Conservation (phyloP, 768 basidiomycete genomes). For the Megacollybia marginata region DNA sequence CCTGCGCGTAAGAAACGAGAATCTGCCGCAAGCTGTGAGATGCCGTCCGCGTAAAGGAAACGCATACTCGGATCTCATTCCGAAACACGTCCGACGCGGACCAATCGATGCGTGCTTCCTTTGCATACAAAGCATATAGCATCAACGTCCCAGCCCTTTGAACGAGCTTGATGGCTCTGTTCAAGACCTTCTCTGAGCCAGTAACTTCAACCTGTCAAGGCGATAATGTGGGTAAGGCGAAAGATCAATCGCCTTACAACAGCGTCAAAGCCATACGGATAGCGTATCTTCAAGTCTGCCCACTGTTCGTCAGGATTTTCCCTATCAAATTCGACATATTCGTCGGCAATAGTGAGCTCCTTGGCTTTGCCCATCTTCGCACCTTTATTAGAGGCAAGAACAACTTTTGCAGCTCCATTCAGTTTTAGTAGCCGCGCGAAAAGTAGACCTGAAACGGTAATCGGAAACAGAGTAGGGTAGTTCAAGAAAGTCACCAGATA, state of each 20-base stretch:
- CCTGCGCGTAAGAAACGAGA: slow-evolving; percentile 51
- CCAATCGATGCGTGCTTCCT: background rate
- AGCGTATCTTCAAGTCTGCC: slow-evolving; percentile 30
- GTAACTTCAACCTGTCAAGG: slow-evolving; percentile 27
- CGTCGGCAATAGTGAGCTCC: slow-evolving; percentile 28
- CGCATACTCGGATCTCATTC: background rate
- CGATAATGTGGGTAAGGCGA: background rate
- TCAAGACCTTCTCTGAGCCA: slow-evolving; percentile 31
- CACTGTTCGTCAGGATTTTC: slow-evolving; percentile 27
- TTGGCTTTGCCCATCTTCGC: slow-evolving; percentile 36
- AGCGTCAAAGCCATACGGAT: slow-evolving; percentile 39
- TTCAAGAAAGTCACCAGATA: slow-evolving; percentile 16
- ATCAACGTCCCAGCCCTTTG: slow-evolving; percentile 31
- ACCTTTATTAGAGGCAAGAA: slow-evolving; percentile 28
- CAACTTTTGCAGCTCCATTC: slow-evolving; percentile 14
- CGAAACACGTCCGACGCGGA: background rate
- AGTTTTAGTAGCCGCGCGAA: slow-evolving; percentile 32
- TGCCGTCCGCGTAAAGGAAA: background rate
- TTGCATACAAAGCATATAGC: background rate
- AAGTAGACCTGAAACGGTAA: slow-evolving; percentile 18
- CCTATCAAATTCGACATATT: slow-evolving; percentile 33
- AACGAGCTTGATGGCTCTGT: slow-evolving; percentile 36
- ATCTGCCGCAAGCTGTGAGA: slow-evolving; percentile 22
- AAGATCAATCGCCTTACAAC: slow-evolving; percentile 15
- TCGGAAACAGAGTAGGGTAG: background rate